A percentile compares a stretch with the other conserved stretches of the same genome.
These are phyloP conservation scores for Nakaseomyces kungkrabaensis DNA, from an alignment of 1,139 yeast species.

Conservation along the genomic window DNA sequence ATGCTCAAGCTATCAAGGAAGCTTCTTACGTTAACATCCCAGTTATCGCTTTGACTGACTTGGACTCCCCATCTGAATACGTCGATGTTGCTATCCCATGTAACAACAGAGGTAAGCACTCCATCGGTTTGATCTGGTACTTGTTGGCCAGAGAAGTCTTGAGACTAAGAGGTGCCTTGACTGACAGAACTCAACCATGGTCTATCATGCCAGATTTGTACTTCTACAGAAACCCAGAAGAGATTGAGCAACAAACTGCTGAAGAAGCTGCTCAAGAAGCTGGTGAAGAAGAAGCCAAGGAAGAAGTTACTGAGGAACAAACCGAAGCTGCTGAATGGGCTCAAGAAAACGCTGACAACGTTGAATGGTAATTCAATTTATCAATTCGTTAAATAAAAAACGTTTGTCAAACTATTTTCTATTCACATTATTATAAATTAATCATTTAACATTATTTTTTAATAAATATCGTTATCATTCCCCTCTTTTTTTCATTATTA, in stretches of 20 bases:
- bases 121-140: conserved; percentile 99
- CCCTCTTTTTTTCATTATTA: background rate
- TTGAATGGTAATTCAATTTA: conserved; percentile 29
- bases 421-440: background rate
- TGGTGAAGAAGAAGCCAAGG: conserved; percentile 52
- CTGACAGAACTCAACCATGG: conserved; percentile 97
- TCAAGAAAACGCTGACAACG: conserved; percentile 64
- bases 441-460: background rate
- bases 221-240: conserved; percentile 99
- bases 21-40: conserved; percentile 99
- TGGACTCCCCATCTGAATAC: conserved; percentile 98
- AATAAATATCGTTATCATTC: background rate
- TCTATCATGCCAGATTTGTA: conserved; percentile 99
- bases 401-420: background rate
- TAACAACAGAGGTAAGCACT: conserved; percentile 99
- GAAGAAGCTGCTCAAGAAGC: conserved; percentile 53
- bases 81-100: conserved; percentile 99
- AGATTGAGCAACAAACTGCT: conserved; percentile 78
- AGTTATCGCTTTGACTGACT: conserved; percentile 97
- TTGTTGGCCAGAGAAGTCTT: conserved; percentile 98
- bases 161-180: conserved; percentile 96
- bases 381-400: background rate
- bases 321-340: conserved; percentile 60
- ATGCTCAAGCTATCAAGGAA: conserved; percentile 99
- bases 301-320: conserved; percentile 55